Base-by-base conservation (phyloP, 768 basidiomycete genomes). In the Boletus sp. region DNA sequence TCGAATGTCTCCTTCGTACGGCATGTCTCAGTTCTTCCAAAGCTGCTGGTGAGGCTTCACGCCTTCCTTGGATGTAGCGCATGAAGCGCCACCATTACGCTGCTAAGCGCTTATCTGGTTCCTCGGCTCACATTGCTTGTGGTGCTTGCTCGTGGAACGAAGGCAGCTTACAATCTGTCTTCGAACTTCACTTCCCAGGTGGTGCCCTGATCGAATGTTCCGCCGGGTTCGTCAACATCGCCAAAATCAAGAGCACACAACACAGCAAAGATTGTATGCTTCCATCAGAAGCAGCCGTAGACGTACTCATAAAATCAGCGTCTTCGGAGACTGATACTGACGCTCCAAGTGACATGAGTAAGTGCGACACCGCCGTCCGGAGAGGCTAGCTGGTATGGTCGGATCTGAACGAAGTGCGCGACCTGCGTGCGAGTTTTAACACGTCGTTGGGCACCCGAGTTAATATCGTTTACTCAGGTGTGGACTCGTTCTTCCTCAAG, bases 241-340 rank as follows among this genome's bases (percentile, higher is more conserved):
- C 95, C 14, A 98, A 97, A 74, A 98, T 99, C 73, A 99, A 98
- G 69, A 96, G 96, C 15, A 97, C 96, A 98, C 69, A 98, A 95
- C 55, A 94, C 96, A 4, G 98, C 98, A 96, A 95, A 98, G 79
- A 92, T 88, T 38, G 96, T 25, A 98, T 98, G 88, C 78, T 98
- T 19, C 95, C 94, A 32, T 96, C 93, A 1, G 95, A 99, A 69
- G 80, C 90, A 0, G 91, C 92, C 0, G 93, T 78, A 61, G 78
- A 84, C 6, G 80, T 80, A 5, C 72, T 96, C 47, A 51, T 70
- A 56, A 62, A 61, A 23, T 56, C 70, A 58, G 60, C 49, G 11
- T 50, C 52, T 9, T 50, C 53, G 9, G 48, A 5, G 17, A 17
- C 17, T 5, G 15, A 17, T 7, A n/a, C 9, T 9, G 3, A 29